Percentiles rank a stretch among this genome's conserved stretches.
phyloP scores from a whole-genome alignment of 331 rosid species.

The Prunus yedoensis region DNA sequence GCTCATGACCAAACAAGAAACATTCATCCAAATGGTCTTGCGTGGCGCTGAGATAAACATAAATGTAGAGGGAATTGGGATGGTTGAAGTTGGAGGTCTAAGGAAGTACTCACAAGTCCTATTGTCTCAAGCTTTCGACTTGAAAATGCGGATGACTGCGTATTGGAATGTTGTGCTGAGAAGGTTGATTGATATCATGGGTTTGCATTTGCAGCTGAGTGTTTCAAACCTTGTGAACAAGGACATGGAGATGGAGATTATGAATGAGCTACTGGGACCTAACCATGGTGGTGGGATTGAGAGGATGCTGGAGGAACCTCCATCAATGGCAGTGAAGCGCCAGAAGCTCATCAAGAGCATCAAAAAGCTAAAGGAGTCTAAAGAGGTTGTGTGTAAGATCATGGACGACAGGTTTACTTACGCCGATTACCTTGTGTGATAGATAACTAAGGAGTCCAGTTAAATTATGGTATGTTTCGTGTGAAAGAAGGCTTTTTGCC shows the following conservation, averaged over 20 bases:
- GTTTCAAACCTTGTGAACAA: constrained; percentile 5
- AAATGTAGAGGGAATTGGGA: neutral
- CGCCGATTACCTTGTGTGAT: too few species aligned
- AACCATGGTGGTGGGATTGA: constrained; percentile 4
- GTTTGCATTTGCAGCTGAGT: constrained; percentile 5
- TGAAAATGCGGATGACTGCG: too few species aligned
- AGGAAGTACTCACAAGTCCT: neutral
- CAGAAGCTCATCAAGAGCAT: neutral
- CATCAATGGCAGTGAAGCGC: constrained; percentile 7
- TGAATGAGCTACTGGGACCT: neutral
- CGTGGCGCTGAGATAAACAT: too few species aligned
- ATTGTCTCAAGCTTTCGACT: too few species aligned
- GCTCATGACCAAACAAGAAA: too few species aligned
- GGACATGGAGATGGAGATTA: constrained; percentile 15
- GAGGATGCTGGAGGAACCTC: constrained; percentile 26
- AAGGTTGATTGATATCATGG: constrained; percentile 16
- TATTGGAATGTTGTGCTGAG: too few species aligned
- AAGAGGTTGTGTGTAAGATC: constrained; percentile 6
- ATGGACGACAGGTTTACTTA: neutral
- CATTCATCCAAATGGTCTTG: neutral
- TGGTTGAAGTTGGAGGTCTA: neutral
- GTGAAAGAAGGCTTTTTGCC: neutral
- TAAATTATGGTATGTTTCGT: too few species aligned
- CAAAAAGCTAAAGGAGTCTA: neutral
- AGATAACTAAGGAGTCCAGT: too few species aligned